Evolutionary conservation across 1,284 basidiomycete species (phyloP), one percentile per base, ranked within the genome.

Genomic region (Bjerkandera adusta): DNA sequence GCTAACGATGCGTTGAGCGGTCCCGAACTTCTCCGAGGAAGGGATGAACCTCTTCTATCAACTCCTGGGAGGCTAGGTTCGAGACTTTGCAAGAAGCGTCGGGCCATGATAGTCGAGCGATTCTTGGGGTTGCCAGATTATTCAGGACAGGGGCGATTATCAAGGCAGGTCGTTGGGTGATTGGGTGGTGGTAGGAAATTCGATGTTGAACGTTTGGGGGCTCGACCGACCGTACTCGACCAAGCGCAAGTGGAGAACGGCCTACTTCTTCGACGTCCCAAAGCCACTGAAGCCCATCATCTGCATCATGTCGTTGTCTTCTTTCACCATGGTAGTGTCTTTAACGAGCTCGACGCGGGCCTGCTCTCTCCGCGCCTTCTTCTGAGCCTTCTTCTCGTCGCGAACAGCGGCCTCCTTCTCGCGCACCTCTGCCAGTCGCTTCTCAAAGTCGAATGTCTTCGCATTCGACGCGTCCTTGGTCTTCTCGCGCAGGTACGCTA

Each of bases 271-370:
- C 24, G 81, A 80, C 16, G 86, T 73, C 12, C 91, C 91, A 62
- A 97, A 97, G 3, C 92, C 90, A 35, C 81, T 85, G 65, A 97
- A 97, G 34, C 94, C 95, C 94, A 97, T 96, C 72, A 92, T 80
- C 30, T 75, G 71, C 53, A 87, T 76, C 80, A 95, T 89, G 52
- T 87, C 83, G 45, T 72, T 65, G 48, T 82, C 77, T 48, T 68
- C 71, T 27, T 76, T 71, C 37, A 54, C 57, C 51, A 67, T 68
- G 5, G 68, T 69, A 1, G 76, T 65, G 48, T 79, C 81, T 57
- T 82, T 75, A 26, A 77, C 76, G 38, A 83, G 66, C 50, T 81
- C 81, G 35, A 81, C 69, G 44, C 85, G 82, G 8, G 77, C 73
- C 56, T 79, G 79, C 59, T 92, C 84, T 60, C 84, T 85, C 61